Base-by-base conservation (phyloP, 495 filamentous ascomycete genomes). In the Astrothelium macrocarpum region DNA sequence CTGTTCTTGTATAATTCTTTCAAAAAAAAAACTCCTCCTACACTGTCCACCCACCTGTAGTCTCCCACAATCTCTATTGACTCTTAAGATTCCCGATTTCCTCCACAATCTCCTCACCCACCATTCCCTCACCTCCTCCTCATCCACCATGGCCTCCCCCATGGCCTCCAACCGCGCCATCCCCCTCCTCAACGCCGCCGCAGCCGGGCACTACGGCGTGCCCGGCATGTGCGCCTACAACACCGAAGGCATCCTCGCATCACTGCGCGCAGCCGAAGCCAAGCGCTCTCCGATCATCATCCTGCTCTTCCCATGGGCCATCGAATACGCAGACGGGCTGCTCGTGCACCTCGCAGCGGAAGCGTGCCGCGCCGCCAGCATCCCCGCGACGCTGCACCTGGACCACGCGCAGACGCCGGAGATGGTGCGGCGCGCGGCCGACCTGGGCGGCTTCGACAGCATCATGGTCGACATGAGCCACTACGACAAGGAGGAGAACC, bases 211-310 rank as follows among this genome's bases (percentile, higher is more conserved):
- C 28, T 91, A 90, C 75, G 88, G 81, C 67, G 80, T 91, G 23
- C 83, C 87, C 1, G 87, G 83, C 65, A 88, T 90, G 83, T 90
- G 86, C 77, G 87, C 84, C 79, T 95, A 95, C 83, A 92, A 92
- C 79, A 81, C 90, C 71, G 89, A 92, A 78, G 85, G 85, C 68
- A 88, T 92, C 74, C 82, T 91, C 58, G 90, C 88, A 28, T 85
- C 85, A 1, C 85, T 95, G 62, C 84, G 81, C 67, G 90, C 89
- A 3, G 90, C 90, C 62, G 87, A 90, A 75, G 79, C 81, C 32
- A 87, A 89, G 59, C 76, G 77, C 61, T 89, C 88, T 0, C 87
- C 90, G 0, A 84, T 87, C 63, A 90, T 91, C 83, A 83, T 95
- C 70, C 85, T 89, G 34, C 86, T 95, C 73, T 93, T 95, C 77